phyloP scores from a whole-genome alignment of 2,329 filamentous ascomycete genomes.

The Herpotrichia juniperi region DNA sequence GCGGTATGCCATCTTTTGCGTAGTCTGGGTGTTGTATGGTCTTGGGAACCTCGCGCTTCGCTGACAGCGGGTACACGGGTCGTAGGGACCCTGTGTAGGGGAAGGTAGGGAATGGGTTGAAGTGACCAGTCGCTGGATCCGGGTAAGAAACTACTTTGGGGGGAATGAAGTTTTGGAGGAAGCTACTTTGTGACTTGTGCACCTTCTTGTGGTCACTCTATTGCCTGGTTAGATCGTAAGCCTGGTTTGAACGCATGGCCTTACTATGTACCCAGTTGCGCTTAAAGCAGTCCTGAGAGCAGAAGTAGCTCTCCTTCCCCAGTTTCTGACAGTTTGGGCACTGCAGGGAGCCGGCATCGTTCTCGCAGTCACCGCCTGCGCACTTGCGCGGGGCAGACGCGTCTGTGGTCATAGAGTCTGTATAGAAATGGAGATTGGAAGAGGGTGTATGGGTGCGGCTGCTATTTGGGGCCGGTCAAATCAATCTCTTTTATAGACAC shows the following conservation, averaged over 20 bases:
- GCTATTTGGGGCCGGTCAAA: background rate
- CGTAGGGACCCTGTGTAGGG: conserved; percentile 80
- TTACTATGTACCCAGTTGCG: conserved; percentile 81
- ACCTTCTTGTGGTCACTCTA: conserved; percentile 82
- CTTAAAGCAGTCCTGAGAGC: conserved; percentile 98
- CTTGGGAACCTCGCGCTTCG: conserved; percentile 66
- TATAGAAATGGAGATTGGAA: background rate
- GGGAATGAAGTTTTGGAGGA: conserved; percentile 74
- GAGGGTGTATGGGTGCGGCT: background rate
- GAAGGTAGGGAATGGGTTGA: conserved; percentile 91
- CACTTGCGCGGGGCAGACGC: conserved; percentile 68
- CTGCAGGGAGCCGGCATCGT: conserved; percentile 84
- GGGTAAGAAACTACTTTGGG: conserved; percentile 89
- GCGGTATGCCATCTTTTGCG: conserved; percentile 78
- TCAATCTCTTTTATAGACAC: background rate
- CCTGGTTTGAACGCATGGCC: conserved; percentile 12
- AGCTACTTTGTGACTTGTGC: conserved; percentile 81
- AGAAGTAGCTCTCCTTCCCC: conserved; percentile 92
- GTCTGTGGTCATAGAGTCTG: conserved; percentile 38
- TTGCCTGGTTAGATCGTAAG: conserved; percentile 25
- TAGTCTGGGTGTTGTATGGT: conserved; percentile 87
- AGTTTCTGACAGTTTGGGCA: conserved; percentile 95
- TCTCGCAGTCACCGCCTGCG: conserved; percentile 80
- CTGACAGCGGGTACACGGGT: conserved; percentile 71
- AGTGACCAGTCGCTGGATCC: conserved; percentile 86